These are phyloP conservation scores for Cladorrhinum sp. DNA, from an alignment of 2,329 filamentous ascomycete species.

Conservation along the genomic window DNA sequence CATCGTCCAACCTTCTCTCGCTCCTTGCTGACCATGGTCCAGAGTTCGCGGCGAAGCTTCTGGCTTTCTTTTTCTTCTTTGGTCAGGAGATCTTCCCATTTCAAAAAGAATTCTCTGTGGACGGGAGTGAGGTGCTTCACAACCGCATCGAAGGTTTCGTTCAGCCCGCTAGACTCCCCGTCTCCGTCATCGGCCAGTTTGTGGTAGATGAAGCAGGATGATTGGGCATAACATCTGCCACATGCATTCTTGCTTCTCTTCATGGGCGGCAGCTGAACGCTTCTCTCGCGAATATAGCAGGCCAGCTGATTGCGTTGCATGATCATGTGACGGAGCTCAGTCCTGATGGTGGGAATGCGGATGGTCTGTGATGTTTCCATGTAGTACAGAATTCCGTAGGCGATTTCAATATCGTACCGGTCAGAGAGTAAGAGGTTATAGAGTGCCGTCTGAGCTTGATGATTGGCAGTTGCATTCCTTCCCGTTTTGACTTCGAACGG, in stretches of 20 bases:
- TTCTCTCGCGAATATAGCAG: conserved; percentile 76
- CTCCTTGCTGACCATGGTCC: conserved; percentile 90
- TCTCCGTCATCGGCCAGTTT: conserved; percentile 82
- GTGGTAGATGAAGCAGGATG: conserved; percentile 89
- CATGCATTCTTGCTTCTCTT: conserved; percentile 78
- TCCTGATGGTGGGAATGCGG: conserved; percentile 77
- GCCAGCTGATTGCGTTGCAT: conserved; percentile 91
- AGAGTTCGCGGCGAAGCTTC: conserved; percentile 83
- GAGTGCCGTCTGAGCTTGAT: conserved; percentile 89
- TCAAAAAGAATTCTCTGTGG: conserved; percentile 83
- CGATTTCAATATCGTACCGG: conserved; percentile 88
- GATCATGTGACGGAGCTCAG: conserved; percentile 93
- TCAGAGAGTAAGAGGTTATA: conserved; percentile 92
- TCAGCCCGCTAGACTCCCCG: conserved; percentile 75
- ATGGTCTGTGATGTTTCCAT: conserved; percentile 86
- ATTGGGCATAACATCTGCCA: conserved; percentile 84
- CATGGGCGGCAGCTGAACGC: conserved; percentile 79
- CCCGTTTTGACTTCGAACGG: conserved; percentile 97
- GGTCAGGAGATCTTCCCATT: conserved; percentile 90
- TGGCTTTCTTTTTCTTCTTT: conserved; percentile 91
- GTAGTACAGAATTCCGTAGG: conserved; percentile 90
- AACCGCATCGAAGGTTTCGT: conserved; percentile 76
- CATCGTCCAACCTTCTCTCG: conserved; percentile 86
- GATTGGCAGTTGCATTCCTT: conserved; percentile 73
- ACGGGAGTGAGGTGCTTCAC: conserved; percentile 71